Base-by-base conservation (phyloP, 2,329 filamentous ascomycete species). In the Cytospora piceae region DNA sequence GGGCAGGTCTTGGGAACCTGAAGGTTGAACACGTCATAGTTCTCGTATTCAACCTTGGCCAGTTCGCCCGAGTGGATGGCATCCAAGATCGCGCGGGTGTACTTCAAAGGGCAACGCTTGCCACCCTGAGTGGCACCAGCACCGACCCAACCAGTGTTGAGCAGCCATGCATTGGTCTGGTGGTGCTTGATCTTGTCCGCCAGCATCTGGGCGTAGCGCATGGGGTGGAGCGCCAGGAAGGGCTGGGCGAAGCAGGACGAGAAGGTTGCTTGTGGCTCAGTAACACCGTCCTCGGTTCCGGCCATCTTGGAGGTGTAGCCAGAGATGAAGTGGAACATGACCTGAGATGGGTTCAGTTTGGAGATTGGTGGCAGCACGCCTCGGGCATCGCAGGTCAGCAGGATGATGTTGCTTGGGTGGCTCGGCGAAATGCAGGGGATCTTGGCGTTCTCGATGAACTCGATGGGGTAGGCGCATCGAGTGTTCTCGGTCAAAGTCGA, bases 241-340 rank as follows among this genome's bases (percentile, higher is more conserved):
- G 95, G 95, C 83, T 99, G 95, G 64, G 95, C 95, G 82, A 99
- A 99, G 88, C 95, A 99, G 61, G 94, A 96, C 31, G 94, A 98
- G 89, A 99, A 99, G 75, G 95, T 99, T 29, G 95, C 95, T 82
- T 98, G 93, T 70, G 95, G 95, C 83, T 99, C 95, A 12, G 92
- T 96, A 71, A 99, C 89, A 75, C 95, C 95, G 71, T 97, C 93
- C 83, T 99, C 95, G 39, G 95, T 99, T 75, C 95, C 95, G 71
- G 95, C 95, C 95, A 99, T 99, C 90, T 99, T 99, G 77, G 94
- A 98, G 70, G 95, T 99, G 87, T 99, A 99, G 73, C 95, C 95
- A 22, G 92, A 96, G 82, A 99, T 99, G 89, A 99, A 99, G 87
- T 99, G 95, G 90, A 98, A 99, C 94, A 99, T 98, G 79, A 93